Evolutionary conservation across 306 rosid genomes (phyloP).

Genomic region (Canavalia gladiata): DNA sequence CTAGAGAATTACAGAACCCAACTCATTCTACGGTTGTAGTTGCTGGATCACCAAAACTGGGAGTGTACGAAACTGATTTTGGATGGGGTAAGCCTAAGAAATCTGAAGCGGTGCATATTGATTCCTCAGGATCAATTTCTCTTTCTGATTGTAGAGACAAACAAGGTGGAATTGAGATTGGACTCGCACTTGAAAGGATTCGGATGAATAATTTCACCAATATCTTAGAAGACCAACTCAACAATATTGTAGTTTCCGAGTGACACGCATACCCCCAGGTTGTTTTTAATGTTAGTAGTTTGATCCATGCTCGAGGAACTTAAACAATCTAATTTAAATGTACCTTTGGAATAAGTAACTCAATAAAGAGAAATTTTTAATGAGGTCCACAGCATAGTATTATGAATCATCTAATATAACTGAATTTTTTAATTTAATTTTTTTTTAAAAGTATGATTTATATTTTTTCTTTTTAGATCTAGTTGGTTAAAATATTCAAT

Average conservation of each 20-base stretch:
- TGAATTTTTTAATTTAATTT: too few relatives aligned
- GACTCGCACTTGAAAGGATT: constrained; percentile 27
- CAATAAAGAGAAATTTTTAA: too few relatives aligned
- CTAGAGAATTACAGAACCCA: background rate
- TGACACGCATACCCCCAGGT: too few relatives aligned
- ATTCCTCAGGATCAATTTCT: constrained; percentile 35
- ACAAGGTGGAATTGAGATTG: constrained; percentile 46
- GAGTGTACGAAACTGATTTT: constrained; percentile 51
- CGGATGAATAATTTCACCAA: constrained; percentile 39
- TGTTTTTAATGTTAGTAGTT: too few relatives aligned
- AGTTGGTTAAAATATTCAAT: too few relatives aligned
- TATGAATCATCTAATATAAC: too few relatives aligned
- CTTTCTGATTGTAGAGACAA: constrained; percentile 39
- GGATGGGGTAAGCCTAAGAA: constrained; percentile 59
- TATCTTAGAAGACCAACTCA: constrained; percentile 17
- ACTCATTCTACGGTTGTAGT: background rate
- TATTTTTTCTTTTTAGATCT: too few relatives aligned
- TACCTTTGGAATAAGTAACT: too few relatives aligned
- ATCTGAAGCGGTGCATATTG: constrained; percentile 46
- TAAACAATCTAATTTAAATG: too few relatives aligned
- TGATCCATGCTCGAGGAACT: too few relatives aligned
- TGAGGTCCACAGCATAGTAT: too few relatives aligned
- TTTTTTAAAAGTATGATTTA: too few relatives aligned
- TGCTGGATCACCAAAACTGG: constrained; percentile 52
- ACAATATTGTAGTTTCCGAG: background rate